Percentiles rank a stretch among this genome's conserved stretches.
Conservation (phyloP, 1,284 basidiomycete genomes). For the Ganoderma lingzhi region DNA sequence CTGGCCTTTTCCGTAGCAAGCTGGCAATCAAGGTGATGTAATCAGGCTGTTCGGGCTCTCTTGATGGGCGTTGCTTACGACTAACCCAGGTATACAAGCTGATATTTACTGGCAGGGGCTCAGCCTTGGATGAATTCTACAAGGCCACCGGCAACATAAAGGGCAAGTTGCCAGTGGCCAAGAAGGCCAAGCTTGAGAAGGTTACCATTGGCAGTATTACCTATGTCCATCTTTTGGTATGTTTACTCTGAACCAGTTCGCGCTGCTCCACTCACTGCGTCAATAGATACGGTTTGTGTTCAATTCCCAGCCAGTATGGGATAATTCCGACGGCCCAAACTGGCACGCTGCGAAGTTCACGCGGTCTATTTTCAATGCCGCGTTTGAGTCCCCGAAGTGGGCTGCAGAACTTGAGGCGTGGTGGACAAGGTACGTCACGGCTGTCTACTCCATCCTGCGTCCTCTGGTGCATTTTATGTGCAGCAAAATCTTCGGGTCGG, state of each 20-base stretch:
- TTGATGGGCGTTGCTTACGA: no score
- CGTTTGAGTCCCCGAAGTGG: no score
- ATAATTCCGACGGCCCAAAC: no score
- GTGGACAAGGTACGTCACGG: no score
- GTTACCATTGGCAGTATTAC: background rate
- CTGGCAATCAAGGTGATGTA: background rate
- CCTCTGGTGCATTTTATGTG: no score
- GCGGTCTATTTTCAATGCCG: no score
- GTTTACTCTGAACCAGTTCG: background rate
- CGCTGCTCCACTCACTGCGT: no score
- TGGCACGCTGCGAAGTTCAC: no score
- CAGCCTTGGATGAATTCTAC: background rate
- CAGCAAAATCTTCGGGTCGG: no score
- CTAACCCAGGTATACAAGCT: background rate
- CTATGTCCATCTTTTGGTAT: background rate
- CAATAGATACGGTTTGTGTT: background rate
- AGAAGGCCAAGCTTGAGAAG: background rate
- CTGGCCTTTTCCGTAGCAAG: background rate
- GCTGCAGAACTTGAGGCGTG: no score
- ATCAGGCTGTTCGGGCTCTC: no score
- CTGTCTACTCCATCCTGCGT: no score
- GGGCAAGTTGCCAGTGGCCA: background rate
- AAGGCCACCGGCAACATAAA: background rate
- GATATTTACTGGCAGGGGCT: background rate
- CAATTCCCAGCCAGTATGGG: background rate